These are phyloP conservation scores for Leishmania guyanensis DNA, from an alignment of 208 protist genomes.

Conservation along the genomic window DNA sequence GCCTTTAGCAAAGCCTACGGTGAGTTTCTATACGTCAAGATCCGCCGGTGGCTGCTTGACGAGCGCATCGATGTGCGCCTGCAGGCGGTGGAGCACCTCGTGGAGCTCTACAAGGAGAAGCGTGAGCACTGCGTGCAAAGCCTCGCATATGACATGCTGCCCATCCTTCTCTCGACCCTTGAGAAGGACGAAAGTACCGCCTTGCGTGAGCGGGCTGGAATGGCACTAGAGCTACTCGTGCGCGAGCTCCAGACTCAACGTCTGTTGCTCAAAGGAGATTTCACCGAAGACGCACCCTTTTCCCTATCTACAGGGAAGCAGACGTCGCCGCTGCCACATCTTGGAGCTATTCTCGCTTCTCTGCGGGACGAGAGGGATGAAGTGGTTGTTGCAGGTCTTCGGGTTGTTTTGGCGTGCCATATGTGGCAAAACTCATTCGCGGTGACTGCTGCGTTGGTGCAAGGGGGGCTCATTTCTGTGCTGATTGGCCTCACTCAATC, in stretches of 20 bases:
- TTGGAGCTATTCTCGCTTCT: conserved; percentile 41
- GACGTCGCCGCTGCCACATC: conserved; percentile 15
- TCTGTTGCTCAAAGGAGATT: conserved; percentile 32
- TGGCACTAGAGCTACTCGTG: conserved; percentile 68
- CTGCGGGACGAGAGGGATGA: conserved; percentile 49
- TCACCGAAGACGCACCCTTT: neutral
- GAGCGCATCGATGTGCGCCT: conserved; percentile 49
- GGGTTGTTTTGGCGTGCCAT: conserved; percentile 63
- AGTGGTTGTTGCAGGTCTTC: conserved; percentile 66
- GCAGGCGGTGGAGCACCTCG: conserved; percentile 68
- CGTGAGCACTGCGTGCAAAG: conserved; percentile 66
- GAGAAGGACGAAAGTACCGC: conserved; percentile 55
- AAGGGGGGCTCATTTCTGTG: conserved; percentile 38
- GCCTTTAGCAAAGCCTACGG: conserved; percentile 72
- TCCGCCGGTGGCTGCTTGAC: conserved; percentile 69
- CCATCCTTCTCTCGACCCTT: conserved; percentile 58
- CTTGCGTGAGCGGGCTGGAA: conserved; percentile 66
- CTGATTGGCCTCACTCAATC: conserved; percentile 45
- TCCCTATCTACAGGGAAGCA: conserved; percentile 11
- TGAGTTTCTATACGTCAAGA: conserved; percentile 67
- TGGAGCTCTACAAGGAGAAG: conserved; percentile 74
- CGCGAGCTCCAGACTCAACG: conserved; percentile 51
- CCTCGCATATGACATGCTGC: conserved; percentile 55
- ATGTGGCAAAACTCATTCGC: conserved; percentile 62
- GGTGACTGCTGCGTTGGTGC: conserved; percentile 51